phyloP scores from a whole-genome alignment of 306 rosid species.

The Lablab purpureus region DNA sequence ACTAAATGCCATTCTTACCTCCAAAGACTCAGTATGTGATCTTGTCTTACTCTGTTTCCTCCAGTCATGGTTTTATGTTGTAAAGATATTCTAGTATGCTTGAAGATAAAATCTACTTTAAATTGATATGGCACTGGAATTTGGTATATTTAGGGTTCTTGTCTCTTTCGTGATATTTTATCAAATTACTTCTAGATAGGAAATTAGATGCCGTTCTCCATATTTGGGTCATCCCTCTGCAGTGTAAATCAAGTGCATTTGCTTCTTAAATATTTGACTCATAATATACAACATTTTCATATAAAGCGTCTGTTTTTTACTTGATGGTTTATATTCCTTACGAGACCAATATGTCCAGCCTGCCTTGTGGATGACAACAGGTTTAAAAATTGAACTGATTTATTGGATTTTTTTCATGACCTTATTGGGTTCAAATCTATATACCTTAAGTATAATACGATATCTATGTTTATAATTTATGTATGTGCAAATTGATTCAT shows the following conservation, averaged over 20 bases:
- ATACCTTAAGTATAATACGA: not conserved
- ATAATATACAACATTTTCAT: not conserved
- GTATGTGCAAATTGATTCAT: constrained; percentile 30
- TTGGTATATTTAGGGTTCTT: constrained; percentile 26
- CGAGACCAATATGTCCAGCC: constrained; percentile 3
- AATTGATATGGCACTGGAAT: constrained; percentile 21
- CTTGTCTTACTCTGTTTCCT: constrained; percentile 33
- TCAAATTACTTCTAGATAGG: constrained; percentile 21
- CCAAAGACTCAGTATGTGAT: constrained; percentile 67
- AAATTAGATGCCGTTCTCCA: constrained; percentile 9
- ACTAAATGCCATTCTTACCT: constrained; percentile 66
- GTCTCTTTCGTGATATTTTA: constrained; percentile 30
- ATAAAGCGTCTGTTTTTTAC: constrained; percentile 14
- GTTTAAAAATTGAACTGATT: constrained; percentile 4
- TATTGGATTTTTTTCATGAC: constrained; percentile 25
- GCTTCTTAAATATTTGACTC: constrained; percentile 8
- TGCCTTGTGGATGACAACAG: constrained; percentile 14
- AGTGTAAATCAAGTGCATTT: constrained; percentile 21
- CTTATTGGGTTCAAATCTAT: constrained; percentile 22
- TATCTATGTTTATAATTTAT: constrained; percentile 5
- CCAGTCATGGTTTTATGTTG: constrained; percentile 22
- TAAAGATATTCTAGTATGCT: constrained; percentile 15
- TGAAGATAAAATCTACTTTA: constrained; percentile 26
- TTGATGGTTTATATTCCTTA: constrained; percentile 22
- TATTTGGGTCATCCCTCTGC: constrained; percentile 19